phyloP scores from a whole-genome alignment of 495 filamentous ascomycete genomes.

The Penicillium goetzii region DNA sequence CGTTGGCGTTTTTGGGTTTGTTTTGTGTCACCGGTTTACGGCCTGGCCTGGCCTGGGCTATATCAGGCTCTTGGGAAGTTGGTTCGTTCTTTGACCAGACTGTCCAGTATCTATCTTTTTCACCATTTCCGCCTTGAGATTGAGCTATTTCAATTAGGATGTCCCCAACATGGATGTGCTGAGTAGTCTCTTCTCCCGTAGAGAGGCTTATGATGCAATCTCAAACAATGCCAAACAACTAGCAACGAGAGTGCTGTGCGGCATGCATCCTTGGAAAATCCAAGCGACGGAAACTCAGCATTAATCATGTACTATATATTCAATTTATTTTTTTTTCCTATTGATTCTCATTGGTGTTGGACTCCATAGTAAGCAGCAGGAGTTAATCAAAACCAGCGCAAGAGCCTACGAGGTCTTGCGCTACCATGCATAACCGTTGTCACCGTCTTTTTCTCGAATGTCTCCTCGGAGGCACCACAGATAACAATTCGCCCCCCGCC shows the following conservation, averaged over 20 bases:
- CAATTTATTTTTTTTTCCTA: background rate
- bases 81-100: slow-evolving; percentile 7
- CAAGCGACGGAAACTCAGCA: background rate
- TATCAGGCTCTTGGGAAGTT: background rate
- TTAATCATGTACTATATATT: slow-evolving; percentile 15
- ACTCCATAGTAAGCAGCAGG: background rate
- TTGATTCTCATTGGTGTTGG: background rate
- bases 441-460: background rate
- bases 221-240: background rate
- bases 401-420: background rate
- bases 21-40: slow-evolving; percentile 11
- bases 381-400: background rate
- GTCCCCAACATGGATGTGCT: background rate
- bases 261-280: background rate
- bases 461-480: background rate
- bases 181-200: slow-evolving; percentile 11
- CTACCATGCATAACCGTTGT: slow-evolving; percentile 24
- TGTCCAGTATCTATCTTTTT: slow-evolving; percentile 11
- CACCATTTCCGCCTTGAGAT: background rate
- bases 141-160: background rate
- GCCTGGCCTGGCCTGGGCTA: background rate
- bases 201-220: slow-evolving; percentile 2
- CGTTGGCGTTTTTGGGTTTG: slow-evolving; percentile 26
- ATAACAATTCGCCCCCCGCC: background rate
- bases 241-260: background rate